phyloP scores from a whole-genome alignment of 805 yeast genomes.

The Kluyveromyces nonfermentans region DNA sequence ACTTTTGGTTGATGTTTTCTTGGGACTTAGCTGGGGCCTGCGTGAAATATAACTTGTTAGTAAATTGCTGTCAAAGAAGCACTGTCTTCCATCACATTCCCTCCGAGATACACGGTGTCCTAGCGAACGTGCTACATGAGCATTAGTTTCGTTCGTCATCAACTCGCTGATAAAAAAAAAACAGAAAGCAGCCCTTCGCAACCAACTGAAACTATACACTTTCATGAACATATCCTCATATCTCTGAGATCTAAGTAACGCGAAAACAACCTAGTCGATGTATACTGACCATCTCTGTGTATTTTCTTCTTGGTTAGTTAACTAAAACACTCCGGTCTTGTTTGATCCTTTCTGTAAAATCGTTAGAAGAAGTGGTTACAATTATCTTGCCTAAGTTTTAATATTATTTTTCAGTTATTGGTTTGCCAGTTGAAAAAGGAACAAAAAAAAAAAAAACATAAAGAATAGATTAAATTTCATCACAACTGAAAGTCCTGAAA shows the following conservation, averaged over 20 bases:
- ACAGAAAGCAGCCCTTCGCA: too few species aligned
- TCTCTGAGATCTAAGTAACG: not conserved
- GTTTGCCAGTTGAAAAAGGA: too few species aligned
- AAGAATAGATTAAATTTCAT: too few species aligned
- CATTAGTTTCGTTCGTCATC: too few species aligned
- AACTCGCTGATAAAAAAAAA: too few species aligned
- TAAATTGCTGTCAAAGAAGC: not conserved
- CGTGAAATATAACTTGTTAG: slow-evolving; percentile 1
- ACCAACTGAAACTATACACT: not conserved
- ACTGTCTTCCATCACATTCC: too few species aligned
- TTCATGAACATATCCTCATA: not conserved
- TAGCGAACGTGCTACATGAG: too few species aligned
- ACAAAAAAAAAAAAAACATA: too few species aligned
- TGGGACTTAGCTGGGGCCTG: slow-evolving; percentile 91
- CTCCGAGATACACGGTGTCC: too few species aligned
- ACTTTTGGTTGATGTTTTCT: slow-evolving; percentile 96
- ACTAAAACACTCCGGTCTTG: slow-evolving; percentile 86
- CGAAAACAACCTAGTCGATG: not conserved
- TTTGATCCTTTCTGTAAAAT: not conserved
- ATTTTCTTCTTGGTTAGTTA: slow-evolving; percentile 28
- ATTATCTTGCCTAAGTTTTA: too few species aligned
- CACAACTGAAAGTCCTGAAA: too few species aligned
- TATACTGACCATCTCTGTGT: slow-evolving; percentile 98
- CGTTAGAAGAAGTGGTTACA: not conserved
- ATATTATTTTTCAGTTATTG: too few species aligned